Evolutionary conservation across 768 basidiomycete species (phyloP), one percentile per base, ranked within the genome.

Genomic region (Lepiota venenata): DNA sequence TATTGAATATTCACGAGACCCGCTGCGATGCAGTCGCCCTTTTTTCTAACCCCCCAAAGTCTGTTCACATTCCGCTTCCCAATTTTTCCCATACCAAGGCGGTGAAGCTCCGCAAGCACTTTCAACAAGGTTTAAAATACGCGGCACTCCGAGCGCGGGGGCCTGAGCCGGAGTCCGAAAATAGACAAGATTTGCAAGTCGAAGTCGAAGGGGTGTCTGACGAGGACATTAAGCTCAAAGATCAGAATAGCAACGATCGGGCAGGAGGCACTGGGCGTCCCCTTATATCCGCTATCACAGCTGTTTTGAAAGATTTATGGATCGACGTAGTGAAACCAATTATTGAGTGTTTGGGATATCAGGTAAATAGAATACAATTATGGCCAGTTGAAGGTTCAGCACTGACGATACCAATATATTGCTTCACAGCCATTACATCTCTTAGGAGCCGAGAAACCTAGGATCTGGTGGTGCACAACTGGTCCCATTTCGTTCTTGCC

Each of bases 401-500:
- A 25, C 22, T 14, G 10, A 22, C 25, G 22, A 22, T 40, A 11
- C 38, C n/a, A 7, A 27, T 37, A 14, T 18, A 3, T 5, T 25
- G 5, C 2, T 14, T 15, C 21, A 12, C 18, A 40, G 44, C 21
- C 11, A 9, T n/a, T 49, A 8, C 10, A 7, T 35, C 14, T 16
- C 37, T 15, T 37, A 25, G 38, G 2, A 21, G 18, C 10, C 11
- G 10, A 10, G 39, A 25, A 36, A 15, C 56, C 62, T 35, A 12
- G 54, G 16, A 25, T 64, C 15, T 60, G 58, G 54, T 69, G 68
- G 68, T 66, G 61, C 39, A 51, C 61, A 14, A 62, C 66, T 12
- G 66, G 67, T 10, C 55, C 50, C 15, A 66, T 75, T 52, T 25
- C 68, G 4, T 66, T 70, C 25, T 52, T 74, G 21, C 74, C 74